phyloP scores from a whole-genome alignment of 1,284 basidiomycete species.

The Ceratobasidium sp. region DNA sequence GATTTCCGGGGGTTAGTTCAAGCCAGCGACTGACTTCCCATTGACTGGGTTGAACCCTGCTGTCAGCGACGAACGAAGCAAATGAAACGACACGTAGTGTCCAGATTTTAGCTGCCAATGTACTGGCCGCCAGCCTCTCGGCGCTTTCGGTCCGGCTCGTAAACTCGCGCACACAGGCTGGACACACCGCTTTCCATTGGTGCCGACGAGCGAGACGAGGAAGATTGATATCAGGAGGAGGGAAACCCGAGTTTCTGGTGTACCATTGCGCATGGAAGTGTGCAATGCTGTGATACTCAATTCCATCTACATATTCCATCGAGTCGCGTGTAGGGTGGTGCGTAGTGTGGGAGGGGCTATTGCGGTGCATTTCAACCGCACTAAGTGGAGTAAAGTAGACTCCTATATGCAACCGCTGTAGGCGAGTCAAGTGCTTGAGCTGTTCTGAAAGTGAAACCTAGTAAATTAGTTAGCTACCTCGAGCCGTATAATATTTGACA shows the following conservation, averaged over 20 bases:
- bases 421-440: neutral
- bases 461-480: neutral
- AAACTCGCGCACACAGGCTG: neutral
- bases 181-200: slow-evolving; percentile 3
- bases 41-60: neutral
- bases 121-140: slow-evolving; percentile 5
- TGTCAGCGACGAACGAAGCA: slow-evolving; percentile 12
- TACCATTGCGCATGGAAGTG: slow-evolving; percentile 9
- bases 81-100: slow-evolving; percentile 12
- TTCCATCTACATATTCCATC: slow-evolving; percentile 1
- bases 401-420: neutral
- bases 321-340: neutral
- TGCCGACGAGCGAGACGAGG: neutral
- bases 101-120: slow-evolving; percentile 12
- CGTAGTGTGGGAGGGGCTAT: neutral
- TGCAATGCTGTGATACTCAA: slow-evolving; percentile 1
- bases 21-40: slow-evolving; percentile 10
- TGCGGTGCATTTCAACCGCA: neutral
- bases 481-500: neutral
- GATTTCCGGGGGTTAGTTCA: neutral
- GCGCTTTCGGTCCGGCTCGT: too few relatives aligned
- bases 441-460: neutral
- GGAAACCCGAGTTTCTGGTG: neutral
- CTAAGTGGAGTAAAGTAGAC: slow-evolving; percentile 1
- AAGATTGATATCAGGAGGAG: neutral